Conservation (phyloP, 345 rosid species). For the Acer campestre region DNA sequence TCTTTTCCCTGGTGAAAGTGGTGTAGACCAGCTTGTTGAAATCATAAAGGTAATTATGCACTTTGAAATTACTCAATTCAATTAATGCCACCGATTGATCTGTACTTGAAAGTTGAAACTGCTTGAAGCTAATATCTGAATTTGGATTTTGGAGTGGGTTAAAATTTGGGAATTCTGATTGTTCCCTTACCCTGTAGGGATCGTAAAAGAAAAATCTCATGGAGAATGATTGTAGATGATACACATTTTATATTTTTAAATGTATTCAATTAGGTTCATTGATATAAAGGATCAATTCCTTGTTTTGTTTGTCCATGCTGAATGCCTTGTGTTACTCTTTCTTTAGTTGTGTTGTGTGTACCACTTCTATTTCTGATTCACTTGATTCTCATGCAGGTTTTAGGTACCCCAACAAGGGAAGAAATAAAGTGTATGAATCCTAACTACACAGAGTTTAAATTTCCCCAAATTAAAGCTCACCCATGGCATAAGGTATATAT, state of each 20-base stretch:
- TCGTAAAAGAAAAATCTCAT: neutral
- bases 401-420: slow-evolving; percentile 98
- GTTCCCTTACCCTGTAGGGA: neutral
- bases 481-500: slow-evolving; percentile 93
- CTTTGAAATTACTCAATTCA: neutral
- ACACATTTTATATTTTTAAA: neutral
- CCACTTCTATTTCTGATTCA: neutral
- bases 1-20: slow-evolving; percentile 95
- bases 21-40: slow-evolving; percentile 98
- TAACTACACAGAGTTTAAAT: slow-evolving; percentile 92
- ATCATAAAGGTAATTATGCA: slow-evolving; percentile 75
- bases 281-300: neutral
- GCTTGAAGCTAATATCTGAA: neutral
- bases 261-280: neutral
- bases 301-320: neutral
- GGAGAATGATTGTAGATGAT: neutral
- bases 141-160: slow-evolving; percentile 2
- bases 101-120: slow-evolving; percentile 6
- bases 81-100: neutral
- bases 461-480: slow-evolving; percentile 98
- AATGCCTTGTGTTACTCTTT: neutral
- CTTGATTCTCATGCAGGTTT: slow-evolving; percentile 51
- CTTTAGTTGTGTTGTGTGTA: neutral
- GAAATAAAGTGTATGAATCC: slow-evolving; percentile 99
- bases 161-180: neutral